phyloP scores from a whole-genome alignment of 768 basidiomycete genomes.

The Suillus plorans region DNA sequence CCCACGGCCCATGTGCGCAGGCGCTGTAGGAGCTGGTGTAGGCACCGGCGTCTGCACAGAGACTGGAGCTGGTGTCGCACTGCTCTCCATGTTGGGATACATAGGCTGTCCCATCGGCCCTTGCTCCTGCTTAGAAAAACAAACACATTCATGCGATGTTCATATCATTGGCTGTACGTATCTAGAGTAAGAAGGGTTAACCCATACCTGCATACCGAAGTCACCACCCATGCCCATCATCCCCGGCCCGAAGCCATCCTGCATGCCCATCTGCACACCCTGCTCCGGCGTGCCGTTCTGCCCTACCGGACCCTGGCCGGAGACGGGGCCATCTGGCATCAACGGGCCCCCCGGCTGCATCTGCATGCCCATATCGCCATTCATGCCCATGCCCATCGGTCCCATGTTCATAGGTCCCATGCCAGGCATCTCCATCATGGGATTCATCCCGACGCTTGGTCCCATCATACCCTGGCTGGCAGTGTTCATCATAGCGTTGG shows the following conservation, averaged over 20 bases:
- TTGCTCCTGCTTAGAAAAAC: conserved; percentile 48
- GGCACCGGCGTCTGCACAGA: conserved; percentile 36
- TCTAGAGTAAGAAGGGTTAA: conserved; percentile 27
- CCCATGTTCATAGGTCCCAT: conserved; percentile 58
- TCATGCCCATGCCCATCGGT: conserved; percentile 56
- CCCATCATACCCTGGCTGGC: conserved; percentile 52
- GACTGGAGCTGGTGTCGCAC: conserved; percentile 46
- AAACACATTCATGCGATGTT: conserved; percentile 24
- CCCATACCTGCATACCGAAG: conserved; percentile 71
- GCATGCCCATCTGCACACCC: conserved; percentile 40
- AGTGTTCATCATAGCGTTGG: conserved; percentile 73
- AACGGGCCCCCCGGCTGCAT: conserved; percentile 47
- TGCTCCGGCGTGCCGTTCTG: conserved; percentile 39
- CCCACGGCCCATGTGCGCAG: conserved; percentile 29
- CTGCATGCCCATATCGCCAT: conserved; percentile 63
- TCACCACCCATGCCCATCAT: conserved; percentile 74
- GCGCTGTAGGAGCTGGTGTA: conserved; percentile 28
- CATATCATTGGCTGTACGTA: conserved; percentile 39
- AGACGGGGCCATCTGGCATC: conserved; percentile 51
- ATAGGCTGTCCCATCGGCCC: conserved; percentile 64
- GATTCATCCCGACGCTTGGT: conserved; percentile 47
- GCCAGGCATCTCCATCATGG: conserved; percentile 81
- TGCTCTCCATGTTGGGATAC: conserved; percentile 64
- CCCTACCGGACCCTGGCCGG: conserved; percentile 33
- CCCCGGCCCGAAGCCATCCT: conserved; percentile 43